Conservation (phyloP, 768 basidiomycete species). For the Psilocybe cyanescens region DNA sequence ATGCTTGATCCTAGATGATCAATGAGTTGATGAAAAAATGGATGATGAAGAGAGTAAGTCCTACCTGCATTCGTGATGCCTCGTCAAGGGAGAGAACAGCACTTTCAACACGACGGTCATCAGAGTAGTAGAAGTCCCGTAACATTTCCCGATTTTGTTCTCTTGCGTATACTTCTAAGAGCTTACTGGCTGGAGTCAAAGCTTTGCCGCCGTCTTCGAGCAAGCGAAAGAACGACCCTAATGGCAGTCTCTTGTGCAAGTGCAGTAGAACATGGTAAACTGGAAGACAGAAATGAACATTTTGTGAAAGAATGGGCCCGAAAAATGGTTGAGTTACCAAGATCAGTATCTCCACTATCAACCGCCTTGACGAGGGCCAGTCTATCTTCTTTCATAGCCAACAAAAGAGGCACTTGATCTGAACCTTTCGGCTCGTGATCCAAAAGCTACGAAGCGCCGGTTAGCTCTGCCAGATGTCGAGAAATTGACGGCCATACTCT, state of each 20-base stretch:
- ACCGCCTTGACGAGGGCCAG: slow-evolving; percentile 88
- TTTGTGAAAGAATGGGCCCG: not conserved
- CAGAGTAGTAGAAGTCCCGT: slow-evolving; percentile 96
- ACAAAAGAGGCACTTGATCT: slow-evolving; percentile 91
- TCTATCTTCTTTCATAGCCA: slow-evolving; percentile 94
- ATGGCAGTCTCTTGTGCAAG: slow-evolving; percentile 77
- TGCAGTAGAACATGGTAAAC: slow-evolving; percentile 95
- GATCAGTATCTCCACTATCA: slow-evolving; percentile 93
- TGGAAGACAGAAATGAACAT: slow-evolving; percentile 32
- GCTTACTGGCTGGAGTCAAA: slow-evolving; percentile 72
- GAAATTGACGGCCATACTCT: slow-evolving; percentile 53
- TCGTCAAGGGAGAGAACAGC: slow-evolving; percentile 90
- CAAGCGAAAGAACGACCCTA: slow-evolving; percentile 93
- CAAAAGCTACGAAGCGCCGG: slow-evolving; percentile 59
- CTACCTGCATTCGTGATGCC: slow-evolving; percentile 66
- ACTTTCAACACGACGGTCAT: slow-evolving; percentile 93
- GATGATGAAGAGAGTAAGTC: not conserved
- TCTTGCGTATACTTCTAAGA: slow-evolving; percentile 88
- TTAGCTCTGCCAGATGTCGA: not conserved
- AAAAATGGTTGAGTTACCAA: slow-evolving; percentile 55
- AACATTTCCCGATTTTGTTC: slow-evolving; percentile 92
- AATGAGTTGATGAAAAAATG: not conserved
- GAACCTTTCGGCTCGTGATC: slow-evolving; percentile 88
- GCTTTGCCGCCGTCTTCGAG: slow-evolving; percentile 87
- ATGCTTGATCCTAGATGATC: slow-evolving; percentile 62